Evolutionary conservation across 495 filamentous ascomycete species (phyloP).

Genomic region (Aspergillus funiculosus): DNA sequence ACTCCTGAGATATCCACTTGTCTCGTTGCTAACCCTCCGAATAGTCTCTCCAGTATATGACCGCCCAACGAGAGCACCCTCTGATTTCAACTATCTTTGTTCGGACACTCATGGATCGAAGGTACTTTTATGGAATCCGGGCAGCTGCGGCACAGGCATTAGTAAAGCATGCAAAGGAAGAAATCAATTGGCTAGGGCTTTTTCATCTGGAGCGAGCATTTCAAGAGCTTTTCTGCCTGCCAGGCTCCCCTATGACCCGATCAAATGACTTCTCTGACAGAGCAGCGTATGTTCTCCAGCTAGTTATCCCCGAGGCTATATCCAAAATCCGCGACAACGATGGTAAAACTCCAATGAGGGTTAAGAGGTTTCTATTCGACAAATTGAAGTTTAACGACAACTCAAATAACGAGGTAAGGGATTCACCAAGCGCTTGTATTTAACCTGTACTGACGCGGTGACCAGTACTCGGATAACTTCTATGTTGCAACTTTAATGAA

Average conservation of each 20-base stretch:
- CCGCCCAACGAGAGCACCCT: constrained; percentile 54
- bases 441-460: constrained; percentile 8
- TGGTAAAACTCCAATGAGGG: constrained; percentile 68
- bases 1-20: background rate
- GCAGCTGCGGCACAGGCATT: constrained; percentile 71
- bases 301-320: constrained; percentile 72
- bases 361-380: constrained; percentile 76
- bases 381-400: constrained; percentile 93
- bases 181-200: constrained; percentile 70
- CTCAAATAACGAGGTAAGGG: constrained; percentile 62
- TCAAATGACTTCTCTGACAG: constrained; percentile 89
- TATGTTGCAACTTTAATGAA: constrained; percentile 80
- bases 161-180: constrained; percentile 61
- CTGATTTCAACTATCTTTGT: constrained; percentile 80
- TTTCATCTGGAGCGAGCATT: constrained; percentile 80
- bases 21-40: constrained; percentile 6
- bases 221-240: constrained; percentile 80
- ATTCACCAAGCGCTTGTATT: background rate
- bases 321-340: constrained; percentile 68
- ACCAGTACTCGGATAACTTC: constrained; percentile 71
- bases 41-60: constrained; percentile 58
- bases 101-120: constrained; percentile 79
- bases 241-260: constrained; percentile 62
- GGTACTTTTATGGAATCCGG: constrained; percentile 92
- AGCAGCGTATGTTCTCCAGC: constrained; percentile 72